A percentile compares a stretch with the other conserved stretches of the same genome.
These are phyloP conservation scores for Tricholomella constricta DNA, from an alignment of 768 basidiomycete species.

Conservation along the genomic window DNA sequence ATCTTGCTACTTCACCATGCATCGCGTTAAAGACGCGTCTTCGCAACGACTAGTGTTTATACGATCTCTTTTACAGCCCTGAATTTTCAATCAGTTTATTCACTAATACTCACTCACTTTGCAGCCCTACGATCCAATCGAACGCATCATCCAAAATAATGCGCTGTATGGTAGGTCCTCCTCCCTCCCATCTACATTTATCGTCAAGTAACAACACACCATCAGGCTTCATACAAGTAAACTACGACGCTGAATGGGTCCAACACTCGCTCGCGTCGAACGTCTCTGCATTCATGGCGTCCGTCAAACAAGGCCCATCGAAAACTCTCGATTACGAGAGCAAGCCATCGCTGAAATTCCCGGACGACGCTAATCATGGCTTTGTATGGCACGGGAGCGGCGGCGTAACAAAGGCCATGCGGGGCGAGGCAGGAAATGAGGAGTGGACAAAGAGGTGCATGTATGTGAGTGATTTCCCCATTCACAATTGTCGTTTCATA, in stretches of 20 bases:
- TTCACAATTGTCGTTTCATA: not conserved
- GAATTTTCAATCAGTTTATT: no score
- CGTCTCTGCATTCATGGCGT: constrained; percentile 26
- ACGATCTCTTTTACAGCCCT: no score
- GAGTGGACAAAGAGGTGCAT: constrained; percentile 29
- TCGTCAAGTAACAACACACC: not conserved
- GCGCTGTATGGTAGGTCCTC: constrained; percentile 25
- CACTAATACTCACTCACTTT: no score
- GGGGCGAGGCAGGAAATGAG: constrained; percentile 23
- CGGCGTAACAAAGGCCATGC: constrained; percentile 24
- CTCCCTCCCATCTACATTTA: not conserved
- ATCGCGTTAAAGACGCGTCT: no score
- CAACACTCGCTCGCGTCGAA: constrained; percentile 29
- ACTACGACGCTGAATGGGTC: constrained; percentile 27
- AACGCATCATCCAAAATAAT: constrained; percentile 23
- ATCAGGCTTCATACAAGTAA: constrained; percentile 30
- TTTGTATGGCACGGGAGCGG: constrained; percentile 26
- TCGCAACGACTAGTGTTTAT: no score
- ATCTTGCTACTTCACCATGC: not conserved
- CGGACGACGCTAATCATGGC: constrained; percentile 24
- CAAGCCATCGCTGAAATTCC: constrained; percentile 8
- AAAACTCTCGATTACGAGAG: not conserved
- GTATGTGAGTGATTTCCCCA: constrained; percentile 26
- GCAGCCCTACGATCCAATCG: constrained; percentile 31
- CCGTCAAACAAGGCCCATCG: not conserved